A percentile compares a stretch with the other conserved stretches of the same genome.
These are phyloP conservation scores for Ophiostoma angusticollis DNA, from an alignment of 2,329 filamentous ascomycete species.

Conservation along the genomic window DNA sequence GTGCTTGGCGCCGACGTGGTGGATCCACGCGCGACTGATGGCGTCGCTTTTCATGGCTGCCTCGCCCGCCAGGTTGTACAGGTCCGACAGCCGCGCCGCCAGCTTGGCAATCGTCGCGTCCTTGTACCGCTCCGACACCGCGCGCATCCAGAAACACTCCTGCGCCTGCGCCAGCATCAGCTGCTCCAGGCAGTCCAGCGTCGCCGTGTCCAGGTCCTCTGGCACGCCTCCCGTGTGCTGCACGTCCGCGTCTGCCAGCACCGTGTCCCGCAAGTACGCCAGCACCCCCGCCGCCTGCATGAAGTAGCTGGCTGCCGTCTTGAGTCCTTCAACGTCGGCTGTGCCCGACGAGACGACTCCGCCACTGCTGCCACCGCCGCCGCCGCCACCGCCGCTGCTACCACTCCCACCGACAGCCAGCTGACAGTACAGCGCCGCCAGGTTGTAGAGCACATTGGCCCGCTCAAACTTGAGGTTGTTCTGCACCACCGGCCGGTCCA, in stretches of 20 bases:
- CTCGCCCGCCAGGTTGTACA: slow-evolving; percentile 75
- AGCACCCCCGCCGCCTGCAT: slow-evolving; percentile 78
- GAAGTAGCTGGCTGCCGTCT: slow-evolving; percentile 80
- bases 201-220: slow-evolving; percentile 89
- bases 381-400: not conserved
- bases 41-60: slow-evolving; percentile 79
- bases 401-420: slow-evolving; percentile 47
- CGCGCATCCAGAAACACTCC: slow-evolving; percentile 97
- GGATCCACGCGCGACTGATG: slow-evolving; percentile 90
- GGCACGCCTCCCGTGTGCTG: slow-evolving; percentile 69
- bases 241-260: slow-evolving; percentile 72
- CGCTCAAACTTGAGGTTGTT: slow-evolving; percentile 70
- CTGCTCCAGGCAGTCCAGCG: slow-evolving; percentile 69
- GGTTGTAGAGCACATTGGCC: slow-evolving; percentile 84
- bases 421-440: slow-evolving; percentile 87
- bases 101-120: slow-evolving; percentile 86
- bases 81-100: slow-evolving; percentile 76
- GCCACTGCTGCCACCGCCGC: not conserved
- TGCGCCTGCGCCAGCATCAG: slow-evolving; percentile 86
- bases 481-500: slow-evolving; percentile 53
- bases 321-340: slow-evolving; percentile 64
- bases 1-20: slow-evolving; percentile 93
- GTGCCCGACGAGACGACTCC: slow-evolving; percentile 70
- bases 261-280: slow-evolving; percentile 57
- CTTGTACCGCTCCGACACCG: slow-evolving; percentile 85